Percentiles rank a stretch among this genome's conserved stretches.
Evolutionary conservation across 148 eudicot genomes (phyloP).

Genomic region (Chenopodium suecicum): DNA sequence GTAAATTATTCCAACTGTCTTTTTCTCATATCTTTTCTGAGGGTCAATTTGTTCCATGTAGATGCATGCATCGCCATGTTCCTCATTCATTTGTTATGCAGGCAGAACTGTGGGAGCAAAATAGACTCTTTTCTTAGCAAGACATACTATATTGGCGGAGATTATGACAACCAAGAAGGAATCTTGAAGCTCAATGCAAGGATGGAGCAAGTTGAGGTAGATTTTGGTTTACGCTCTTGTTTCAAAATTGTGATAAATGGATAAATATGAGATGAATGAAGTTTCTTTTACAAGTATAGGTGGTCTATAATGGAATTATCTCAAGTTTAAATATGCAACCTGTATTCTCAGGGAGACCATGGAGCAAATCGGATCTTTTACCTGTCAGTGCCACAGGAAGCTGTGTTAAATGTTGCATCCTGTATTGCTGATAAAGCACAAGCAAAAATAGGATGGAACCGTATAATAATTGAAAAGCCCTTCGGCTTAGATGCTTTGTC

Average conservation of each 20-base stretch:
- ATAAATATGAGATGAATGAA: not conserved
- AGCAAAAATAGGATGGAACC: conserved; percentile 40
- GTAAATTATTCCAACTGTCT: not conserved
- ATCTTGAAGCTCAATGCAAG: conserved; percentile 32
- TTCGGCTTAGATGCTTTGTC: conserved; percentile 35
- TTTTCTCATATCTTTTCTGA: not conserved
- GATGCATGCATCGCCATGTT: not conserved
- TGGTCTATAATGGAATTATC: not conserved
- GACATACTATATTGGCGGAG: conserved; percentile 31
- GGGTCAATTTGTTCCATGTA: not conserved
- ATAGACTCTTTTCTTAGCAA: conserved; percentile 30
- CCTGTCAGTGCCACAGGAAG: conserved; percentile 36
- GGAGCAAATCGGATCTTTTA: conserved; percentile 41
- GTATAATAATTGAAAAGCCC: conserved; percentile 42
- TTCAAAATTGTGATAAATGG: not conserved
- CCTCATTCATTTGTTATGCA: conserved; percentile 8
- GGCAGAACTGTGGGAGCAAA: conserved; percentile 36
- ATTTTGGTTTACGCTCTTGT: not conserved
- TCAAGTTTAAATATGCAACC: conserved; percentile 19
- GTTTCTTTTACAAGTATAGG: not conserved
- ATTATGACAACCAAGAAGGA: conserved; percentile 34
- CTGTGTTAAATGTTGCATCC: conserved; percentile 33
- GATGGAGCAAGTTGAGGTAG: conserved; percentile 37
- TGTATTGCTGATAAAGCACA: conserved; percentile 36
- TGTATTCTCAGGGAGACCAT: conserved; percentile 30